phyloP scores from a whole-genome alignment of 1,284 basidiomycete genomes.

The Apiotrichum akiyoshidainum region DNA sequence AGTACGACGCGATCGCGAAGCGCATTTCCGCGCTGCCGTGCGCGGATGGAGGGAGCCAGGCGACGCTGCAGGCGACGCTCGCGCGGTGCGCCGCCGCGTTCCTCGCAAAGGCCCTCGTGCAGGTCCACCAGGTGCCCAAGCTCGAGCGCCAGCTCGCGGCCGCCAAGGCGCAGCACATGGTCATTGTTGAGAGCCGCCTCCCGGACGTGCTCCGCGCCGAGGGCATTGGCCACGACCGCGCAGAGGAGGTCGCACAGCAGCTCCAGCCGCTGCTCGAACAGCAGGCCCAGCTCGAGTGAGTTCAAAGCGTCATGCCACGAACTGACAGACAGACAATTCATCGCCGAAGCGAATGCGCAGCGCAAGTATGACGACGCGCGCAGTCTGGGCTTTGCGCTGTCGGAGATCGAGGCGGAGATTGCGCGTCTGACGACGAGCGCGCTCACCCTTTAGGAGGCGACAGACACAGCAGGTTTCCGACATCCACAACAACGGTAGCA shows the following conservation, averaged over 20 bases:
- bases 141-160: conserved; percentile 50
- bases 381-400: conserved; percentile 67
- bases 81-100: conserved; percentile 73
- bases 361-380: conserved; percentile 87
- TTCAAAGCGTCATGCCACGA: background rate
- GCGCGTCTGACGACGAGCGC: conserved; percentile 56
- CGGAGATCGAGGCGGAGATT: conserved; percentile 76
- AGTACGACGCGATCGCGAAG: conserved; percentile 85
- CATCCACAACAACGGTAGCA: background rate
- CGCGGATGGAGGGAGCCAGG: conserved; percentile 67
- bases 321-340: conserved; percentile 30
- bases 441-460: conserved; percentile 9
- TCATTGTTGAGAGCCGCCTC: conserved; percentile 32
- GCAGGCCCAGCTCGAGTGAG: conserved; percentile 73
- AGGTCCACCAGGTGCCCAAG: conserved; percentile 58
- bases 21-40: conserved; percentile 71
- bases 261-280: conserved; percentile 86
- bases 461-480: too few species aligned
- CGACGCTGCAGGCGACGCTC: conserved; percentile 77
- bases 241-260: conserved; percentile 64
- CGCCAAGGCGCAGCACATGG: conserved; percentile 27
- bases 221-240: conserved; percentile 22
- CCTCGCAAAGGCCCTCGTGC: conserved; percentile 67
- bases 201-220: conserved; percentile 28
- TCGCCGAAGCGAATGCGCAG: conserved; percentile 72